Conservation (phyloP, 2,329 filamentous ascomycete genomes). For the Claviceps africana region DNA sequence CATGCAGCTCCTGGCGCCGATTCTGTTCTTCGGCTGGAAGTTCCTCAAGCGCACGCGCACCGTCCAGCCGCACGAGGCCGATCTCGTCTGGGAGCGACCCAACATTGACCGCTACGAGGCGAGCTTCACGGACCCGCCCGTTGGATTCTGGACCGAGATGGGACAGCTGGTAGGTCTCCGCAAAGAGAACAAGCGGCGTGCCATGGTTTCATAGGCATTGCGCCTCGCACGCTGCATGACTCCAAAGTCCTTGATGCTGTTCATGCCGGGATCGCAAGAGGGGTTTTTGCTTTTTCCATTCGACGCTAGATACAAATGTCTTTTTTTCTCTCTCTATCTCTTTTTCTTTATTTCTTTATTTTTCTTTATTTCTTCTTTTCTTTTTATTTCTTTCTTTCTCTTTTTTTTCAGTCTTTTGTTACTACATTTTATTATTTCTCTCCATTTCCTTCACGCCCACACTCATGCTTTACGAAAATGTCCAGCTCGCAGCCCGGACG, state of each 20-base stretch:
- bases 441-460: too few species aligned
- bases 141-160: conserved; percentile 44
- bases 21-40: conserved; percentile 49
- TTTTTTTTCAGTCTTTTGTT: too few species aligned
- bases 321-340: neutral
- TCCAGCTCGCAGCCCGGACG: too few species aligned
- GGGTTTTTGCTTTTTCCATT: too few species aligned
- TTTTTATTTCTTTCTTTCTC: too few species aligned
- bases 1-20: conserved; percentile 38
- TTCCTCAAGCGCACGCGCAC: conserved; percentile 43
- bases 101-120: conserved; percentile 44
- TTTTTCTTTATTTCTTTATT: neutral
- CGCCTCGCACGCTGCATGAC: neutral
- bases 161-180: conserved; percentile 28
- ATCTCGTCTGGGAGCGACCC: conserved; percentile 47
- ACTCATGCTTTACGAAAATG: too few species aligned
- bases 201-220: conserved; percentile 4
- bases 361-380: neutral
- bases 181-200: conserved; percentile 11
- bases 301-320: neutral
- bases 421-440: too few species aligned
- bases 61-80: conserved; percentile 37
- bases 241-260: neutral
- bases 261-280: neutral
- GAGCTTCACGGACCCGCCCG: conserved; percentile 31